Percentiles rank a stretch among this genome's conserved stretches.
These are phyloP conservation scores for Purpureocillium takamizusanense DNA, from an alignment of 2,329 filamentous ascomycete species.

Conservation along the genomic window DNA sequence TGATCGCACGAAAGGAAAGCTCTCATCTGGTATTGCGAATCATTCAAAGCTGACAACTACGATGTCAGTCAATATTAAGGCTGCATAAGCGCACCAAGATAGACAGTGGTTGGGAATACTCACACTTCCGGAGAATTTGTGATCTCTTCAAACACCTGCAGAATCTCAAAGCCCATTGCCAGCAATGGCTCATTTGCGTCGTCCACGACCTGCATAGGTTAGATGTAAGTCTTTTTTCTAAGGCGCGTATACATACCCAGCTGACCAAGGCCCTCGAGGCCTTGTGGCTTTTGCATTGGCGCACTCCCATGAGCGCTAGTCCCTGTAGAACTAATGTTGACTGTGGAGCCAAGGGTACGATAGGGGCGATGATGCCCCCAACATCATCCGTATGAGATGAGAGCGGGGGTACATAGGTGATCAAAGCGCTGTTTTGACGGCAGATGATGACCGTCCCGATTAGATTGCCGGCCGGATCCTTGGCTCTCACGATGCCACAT, in stretches of 20 bases:
- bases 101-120: slow-evolving; percentile 14
- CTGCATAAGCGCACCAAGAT: too few species aligned
- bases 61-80: not conserved
- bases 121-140: slow-evolving; percentile 51
- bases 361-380: slow-evolving; percentile 72
- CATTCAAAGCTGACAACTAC: slow-evolving; percentile 2
- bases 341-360: slow-evolving; percentile 62
- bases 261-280: slow-evolving; percentile 66
- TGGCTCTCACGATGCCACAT: slow-evolving; percentile 78
- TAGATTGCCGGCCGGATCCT: slow-evolving; percentile 56
- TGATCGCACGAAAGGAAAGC: too few species aligned
- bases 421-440: slow-evolving; percentile 58
- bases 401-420: slow-evolving; percentile 61
- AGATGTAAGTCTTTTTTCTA: slow-evolving; percentile 1
- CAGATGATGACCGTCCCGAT: slow-evolving; percentile 76
- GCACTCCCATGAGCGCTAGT: slow-evolving; percentile 68
- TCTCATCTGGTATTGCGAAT: not conserved
- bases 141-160: slow-evolving; percentile 77
- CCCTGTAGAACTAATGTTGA: slow-evolving; percentile 65
- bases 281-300: slow-evolving; percentile 73
- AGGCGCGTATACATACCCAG: slow-evolving; percentile 51
- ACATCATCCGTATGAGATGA: slow-evolving; percentile 49
- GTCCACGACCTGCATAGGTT: slow-evolving; percentile 48
- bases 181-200: slow-evolving; percentile 64
- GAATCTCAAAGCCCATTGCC: slow-evolving; percentile 70